Base-by-base conservation (phyloP, 2,329 filamentous ascomycete genomes). In the Calonectria ilicicola region DNA sequence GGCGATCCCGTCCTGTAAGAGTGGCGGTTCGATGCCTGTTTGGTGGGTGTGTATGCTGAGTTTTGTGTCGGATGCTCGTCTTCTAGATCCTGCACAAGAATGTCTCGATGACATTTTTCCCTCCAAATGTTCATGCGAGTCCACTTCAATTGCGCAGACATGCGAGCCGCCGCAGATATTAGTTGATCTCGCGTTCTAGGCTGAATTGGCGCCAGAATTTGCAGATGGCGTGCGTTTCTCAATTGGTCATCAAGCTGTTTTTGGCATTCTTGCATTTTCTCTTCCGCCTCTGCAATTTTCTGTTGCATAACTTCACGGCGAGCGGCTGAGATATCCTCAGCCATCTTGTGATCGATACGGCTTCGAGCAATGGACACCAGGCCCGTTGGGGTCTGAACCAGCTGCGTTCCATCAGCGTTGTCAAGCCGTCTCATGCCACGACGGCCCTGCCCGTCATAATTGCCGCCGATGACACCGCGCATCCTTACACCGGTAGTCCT, bases 61-160 rank as follows among this genome's bases (percentile, higher is more conserved):
- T 70, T 66, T 44, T 70, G 44, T 15, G 68, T 75, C 40, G 80
- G 79, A 35, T 76, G 73, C 53, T 98, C 96, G 77, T 98, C 95
- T 67, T 96, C 93, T 10, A 98, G 86, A 81, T 99, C 97, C 83
- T 95, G 89, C 6, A 92, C 87, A 23, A 99, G 86, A 72, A 98
- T 96, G 79, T 98, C 96, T 49, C 93, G 92, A 83, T 99, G 96
- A 76, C 96, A 98, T 80, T 92, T 96, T 79, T 96, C 90, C 67
- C 93, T 94, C 95, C 96, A 98, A 23, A 98, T 97, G 76, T 98
- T 95, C 82, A 97, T 93, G 73, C 96, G 90, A n/a, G 93, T 92
- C 96, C 96, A 98, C 82, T 97, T 98, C 72, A 99, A 86, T 81
- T 96, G 95, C 4, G 95, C 95, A 69, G 96, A 92, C 84, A 98